Percentiles rank a stretch among this genome's conserved stretches.
phyloP scores from a whole-genome alignment of 306 rosid genomes.

The Cucumis melo region DNA sequence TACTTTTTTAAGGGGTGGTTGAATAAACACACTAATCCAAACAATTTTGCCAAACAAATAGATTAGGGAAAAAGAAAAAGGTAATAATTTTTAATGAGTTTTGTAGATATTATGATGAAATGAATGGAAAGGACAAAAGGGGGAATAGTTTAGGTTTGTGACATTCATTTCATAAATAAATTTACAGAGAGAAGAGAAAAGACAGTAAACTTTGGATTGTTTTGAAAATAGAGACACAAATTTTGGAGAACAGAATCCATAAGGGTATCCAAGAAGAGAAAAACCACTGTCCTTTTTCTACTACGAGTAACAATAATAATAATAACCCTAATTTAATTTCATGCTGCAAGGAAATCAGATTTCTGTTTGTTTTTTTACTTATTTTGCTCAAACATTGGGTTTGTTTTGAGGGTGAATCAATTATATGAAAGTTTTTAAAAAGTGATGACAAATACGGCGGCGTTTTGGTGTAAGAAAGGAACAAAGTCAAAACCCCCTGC shows the following conservation, averaged over 20 bases:
- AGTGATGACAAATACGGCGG: background rate
- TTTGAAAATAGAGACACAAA: background rate
- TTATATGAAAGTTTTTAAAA: too few species aligned
- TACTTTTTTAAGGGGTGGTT: background rate
- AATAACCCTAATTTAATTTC: background rate
- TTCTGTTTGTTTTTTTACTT: background rate
- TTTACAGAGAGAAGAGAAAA: background rate
- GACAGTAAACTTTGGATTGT: background rate
- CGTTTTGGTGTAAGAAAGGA: background rate
- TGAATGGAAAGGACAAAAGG: background rate
- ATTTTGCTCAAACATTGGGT: background rate
- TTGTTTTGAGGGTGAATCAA: background rate
- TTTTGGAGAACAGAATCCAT: background rate
- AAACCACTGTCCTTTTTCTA: background rate
- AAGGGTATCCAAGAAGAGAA: background rate
- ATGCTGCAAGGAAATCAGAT: background rate
- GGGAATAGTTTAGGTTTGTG: background rate
- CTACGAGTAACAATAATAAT: background rate
- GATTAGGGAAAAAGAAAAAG: too few species aligned
- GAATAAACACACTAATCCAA: background rate
- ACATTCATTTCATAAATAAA: background rate
- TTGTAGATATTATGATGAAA: too few species aligned
- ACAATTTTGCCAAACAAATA: background rate
- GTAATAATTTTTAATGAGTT: too few species aligned
- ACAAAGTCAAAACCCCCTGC: conserved; percentile 1